Percentiles rank a stretch among this genome's conserved stretches.
Evolutionary conservation across 106 monocot genomes (phyloP).

Genomic region (Iris macrosiphon): DNA sequence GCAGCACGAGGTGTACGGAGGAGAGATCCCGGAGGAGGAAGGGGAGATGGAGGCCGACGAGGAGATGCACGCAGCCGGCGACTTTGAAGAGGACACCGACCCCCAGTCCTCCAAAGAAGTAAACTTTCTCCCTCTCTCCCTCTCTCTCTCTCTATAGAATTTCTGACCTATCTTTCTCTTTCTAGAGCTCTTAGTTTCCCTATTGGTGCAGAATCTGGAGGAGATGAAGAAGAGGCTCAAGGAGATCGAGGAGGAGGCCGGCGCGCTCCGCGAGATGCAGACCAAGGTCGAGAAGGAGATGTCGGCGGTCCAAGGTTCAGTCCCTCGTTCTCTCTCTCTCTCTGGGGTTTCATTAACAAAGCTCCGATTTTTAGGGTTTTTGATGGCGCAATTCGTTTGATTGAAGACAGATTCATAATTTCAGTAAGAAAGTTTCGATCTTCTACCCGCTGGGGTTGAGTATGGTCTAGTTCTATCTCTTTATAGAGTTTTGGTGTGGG

Average conservation of each 20-base stretch:
- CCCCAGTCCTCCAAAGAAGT: constrained; percentile 11
- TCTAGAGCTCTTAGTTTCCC: background rate
- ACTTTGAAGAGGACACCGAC: constrained; percentile 2
- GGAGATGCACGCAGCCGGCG: background rate
- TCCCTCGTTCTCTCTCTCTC: background rate
- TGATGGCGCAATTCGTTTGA: too few species aligned
- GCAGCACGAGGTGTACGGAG: constrained; percentile 37
- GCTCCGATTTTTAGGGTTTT: too few species aligned
- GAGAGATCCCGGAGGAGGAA: constrained; percentile 32
- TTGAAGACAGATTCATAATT: too few species aligned
- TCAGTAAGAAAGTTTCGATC: too few species aligned
- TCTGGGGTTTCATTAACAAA: too few species aligned
- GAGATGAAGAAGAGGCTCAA: constrained; percentile 89
- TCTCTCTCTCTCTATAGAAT: background rate
- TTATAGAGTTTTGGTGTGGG: too few species aligned
- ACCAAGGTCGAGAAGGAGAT: constrained; percentile 93
- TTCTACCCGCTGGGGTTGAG: too few species aligned
- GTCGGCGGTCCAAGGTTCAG: constrained; percentile 57
- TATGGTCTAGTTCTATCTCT: too few species aligned
- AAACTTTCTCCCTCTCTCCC: background rate
- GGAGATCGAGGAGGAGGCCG: constrained; percentile 87
- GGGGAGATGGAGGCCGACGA: constrained; percentile 9
- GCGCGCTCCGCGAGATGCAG: constrained; percentile 90
- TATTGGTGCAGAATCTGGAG: constrained; percentile 48
- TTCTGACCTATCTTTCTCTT: too few species aligned